Base-by-base conservation (phyloP, 768 basidiomycete species). In the Suillus occidentalis region DNA sequence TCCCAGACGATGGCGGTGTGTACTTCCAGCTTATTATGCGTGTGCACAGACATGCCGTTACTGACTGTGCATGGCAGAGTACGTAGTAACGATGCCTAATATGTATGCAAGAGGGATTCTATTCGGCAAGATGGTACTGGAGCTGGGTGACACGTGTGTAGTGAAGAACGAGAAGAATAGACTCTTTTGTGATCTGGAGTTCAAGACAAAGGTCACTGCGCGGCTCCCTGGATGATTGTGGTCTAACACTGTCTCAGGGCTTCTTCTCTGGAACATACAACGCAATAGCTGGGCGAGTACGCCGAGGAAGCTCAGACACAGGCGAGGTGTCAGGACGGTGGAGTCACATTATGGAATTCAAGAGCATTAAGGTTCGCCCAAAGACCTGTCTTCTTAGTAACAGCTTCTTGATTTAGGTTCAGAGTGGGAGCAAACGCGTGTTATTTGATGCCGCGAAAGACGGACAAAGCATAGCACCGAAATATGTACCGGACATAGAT, bases 221-320 rank as follows among this genome's bases (percentile, higher is more conserved):
- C 37, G 34, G 43, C 20, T 31, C 22, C 22, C 52, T 66, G 31
- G 66, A 39, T 39, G n/a, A 22, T 13, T 7, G 22, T 13, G 31
- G 6, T 16, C 28, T 45, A 25, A 61, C 40, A 40, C 47, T 20
- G 20, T 16, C 22, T 18, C 72, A 93, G 92, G 97, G 97, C 22
- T 98, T 97, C 84, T 97, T 98, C 78, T 95, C 95, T 1, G 97
- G 97, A 28, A 91, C 92, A 63, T 97, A 99, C 81, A 99, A 99
- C 74, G 88, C 90, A 43, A 85, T 99, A 65, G 76, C 87, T 6
- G 97, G 97, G 12, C 87, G 88, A 68, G 83, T 98, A 69, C 89
- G 89, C 67, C 84, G 81, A 59, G 82, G 84, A 14, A 78, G 80
- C 34, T 78, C 78, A 7, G 91, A 93, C 3, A 80, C 92, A 16